These are phyloP conservation scores for Mucor saturninus DNA, from an alignment of 371 early-diverging fungal genomes.

Conservation along the genomic window DNA sequence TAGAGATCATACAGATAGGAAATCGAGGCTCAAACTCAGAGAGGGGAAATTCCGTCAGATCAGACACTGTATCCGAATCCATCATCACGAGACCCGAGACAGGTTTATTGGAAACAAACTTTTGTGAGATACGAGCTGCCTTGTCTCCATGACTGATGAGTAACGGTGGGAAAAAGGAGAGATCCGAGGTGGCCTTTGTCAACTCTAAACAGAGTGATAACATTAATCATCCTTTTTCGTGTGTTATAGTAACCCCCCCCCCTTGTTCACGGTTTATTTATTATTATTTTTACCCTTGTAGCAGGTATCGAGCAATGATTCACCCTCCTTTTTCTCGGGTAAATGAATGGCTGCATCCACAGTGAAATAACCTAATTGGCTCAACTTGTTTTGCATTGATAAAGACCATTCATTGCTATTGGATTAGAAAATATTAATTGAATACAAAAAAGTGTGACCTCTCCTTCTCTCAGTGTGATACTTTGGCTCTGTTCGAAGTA, in stretches of 20 bases:
- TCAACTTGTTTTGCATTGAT: conserved; percentile 34
- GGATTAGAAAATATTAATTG: not conserved
- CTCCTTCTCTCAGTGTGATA: not conserved
- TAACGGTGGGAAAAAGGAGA: conserved; percentile 47
- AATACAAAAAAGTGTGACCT: no score
- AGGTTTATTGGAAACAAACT: conserved; percentile 48
- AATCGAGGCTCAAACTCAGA: conserved; percentile 49
- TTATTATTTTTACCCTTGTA: conserved; percentile 30
- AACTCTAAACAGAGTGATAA: no score
- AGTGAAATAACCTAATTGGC: conserved; percentile 35
- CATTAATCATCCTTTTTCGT: no score
- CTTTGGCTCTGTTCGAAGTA: conserved; percentile 14
- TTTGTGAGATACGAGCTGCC: conserved; percentile 41
- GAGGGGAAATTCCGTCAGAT: conserved; percentile 11
- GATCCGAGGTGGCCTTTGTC: conserved; percentile 21
- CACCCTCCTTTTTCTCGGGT: conserved; percentile 2
- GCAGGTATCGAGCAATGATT: conserved; percentile 19
- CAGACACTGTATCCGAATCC: not conserved
- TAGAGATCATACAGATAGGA: conserved; percentile 27
- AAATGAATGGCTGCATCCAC: conserved; percentile 8
- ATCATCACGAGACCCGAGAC: conserved; percentile 42
- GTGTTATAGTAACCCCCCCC: no score
- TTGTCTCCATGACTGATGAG: conserved; percentile 37
- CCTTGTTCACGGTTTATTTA: not conserved
- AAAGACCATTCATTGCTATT: conserved; percentile 11